Evolutionary conservation across 2,329 filamentous ascomycete genomes (phyloP).

Genomic region (Alternaria alternata): DNA sequence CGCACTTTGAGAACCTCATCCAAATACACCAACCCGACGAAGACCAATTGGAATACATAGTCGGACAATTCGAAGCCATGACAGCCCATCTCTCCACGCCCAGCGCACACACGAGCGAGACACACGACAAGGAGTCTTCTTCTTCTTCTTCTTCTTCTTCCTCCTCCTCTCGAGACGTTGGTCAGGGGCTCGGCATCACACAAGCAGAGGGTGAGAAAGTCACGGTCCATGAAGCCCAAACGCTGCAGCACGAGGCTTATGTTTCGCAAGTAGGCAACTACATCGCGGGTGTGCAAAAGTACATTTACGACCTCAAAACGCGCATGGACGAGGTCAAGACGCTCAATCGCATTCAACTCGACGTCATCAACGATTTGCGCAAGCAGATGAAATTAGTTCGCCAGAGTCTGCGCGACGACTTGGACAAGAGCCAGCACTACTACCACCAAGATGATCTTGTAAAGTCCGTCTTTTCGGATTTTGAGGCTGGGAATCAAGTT

Average conservation of each 20-base stretch:
- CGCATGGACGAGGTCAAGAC: conserved; percentile 46
- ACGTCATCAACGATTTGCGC: conserved; percentile 42
- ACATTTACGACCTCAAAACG: conserved; percentile 37
- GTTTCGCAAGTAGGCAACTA: conserved; percentile 37
- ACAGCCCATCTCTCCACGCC: conserved; percentile 39
- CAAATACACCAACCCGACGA: conserved; percentile 41
- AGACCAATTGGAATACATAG: conserved; percentile 46
- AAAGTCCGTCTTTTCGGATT: neutral
- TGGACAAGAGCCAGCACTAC: neutral
- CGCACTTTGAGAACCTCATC: conserved; percentile 43
- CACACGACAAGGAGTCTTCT: conserved; percentile 24
- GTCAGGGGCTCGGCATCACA: conserved; percentile 12
- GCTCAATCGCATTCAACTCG: conserved; percentile 43
- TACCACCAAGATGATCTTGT: neutral
- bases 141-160: no score
- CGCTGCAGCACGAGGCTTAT: conserved; percentile 28
- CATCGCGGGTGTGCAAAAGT: conserved; percentile 37
- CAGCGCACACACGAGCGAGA: conserved; percentile 25
- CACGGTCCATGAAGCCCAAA: conserved; percentile 6
- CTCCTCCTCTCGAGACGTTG: conserved; percentile 16
- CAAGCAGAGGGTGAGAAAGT: conserved; percentile 5
- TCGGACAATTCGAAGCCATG: conserved; percentile 45
- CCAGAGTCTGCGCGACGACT: conserved; percentile 21
- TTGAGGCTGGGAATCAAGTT: neutral
- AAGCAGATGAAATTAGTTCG: conserved; percentile 30